These are phyloP conservation scores for Neofusicoccum sp. DNA, from an alignment of 2,329 filamentous ascomycete genomes.

Conservation along the genomic window DNA sequence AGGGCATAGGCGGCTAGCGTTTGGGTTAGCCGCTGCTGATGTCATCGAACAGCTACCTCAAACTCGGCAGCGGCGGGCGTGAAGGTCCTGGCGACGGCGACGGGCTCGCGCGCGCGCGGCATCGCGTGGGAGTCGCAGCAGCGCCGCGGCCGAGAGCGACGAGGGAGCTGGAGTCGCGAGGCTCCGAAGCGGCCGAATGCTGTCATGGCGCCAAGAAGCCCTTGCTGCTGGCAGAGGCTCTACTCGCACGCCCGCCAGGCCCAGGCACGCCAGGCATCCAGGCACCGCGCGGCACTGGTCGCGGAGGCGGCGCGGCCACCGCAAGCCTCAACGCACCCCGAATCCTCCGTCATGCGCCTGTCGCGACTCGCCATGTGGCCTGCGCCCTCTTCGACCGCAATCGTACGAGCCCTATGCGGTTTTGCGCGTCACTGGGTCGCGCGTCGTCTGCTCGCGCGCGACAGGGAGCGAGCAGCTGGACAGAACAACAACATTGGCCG, in stretches of 20 bases:
- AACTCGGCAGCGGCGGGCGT: neutral
- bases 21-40: neutral
- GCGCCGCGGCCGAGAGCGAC: neutral
- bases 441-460: neutral
- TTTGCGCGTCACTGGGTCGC: neutral
- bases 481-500: neutral
- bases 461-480: neutral
- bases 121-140: neutral
- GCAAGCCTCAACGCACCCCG: neutral
- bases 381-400: neutral
- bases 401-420: slow-evolving; percentile 2
- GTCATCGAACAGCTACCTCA: neutral
- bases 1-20: neutral
- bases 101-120: neutral
- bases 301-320: neutral
- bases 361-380: too few species aligned
- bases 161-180: neutral
- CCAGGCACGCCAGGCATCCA: neutral
- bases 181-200: neutral
- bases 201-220: neutral
- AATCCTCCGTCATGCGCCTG: too few species aligned
- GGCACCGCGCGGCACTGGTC: neutral
- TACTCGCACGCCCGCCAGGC: too few species aligned
- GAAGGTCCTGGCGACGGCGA: neutral
- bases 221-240: neutral